These are phyloP conservation scores for Dioszegia aurantiaca DNA, from an alignment of 768 basidiomycete genomes.

Conservation along the genomic window DNA sequence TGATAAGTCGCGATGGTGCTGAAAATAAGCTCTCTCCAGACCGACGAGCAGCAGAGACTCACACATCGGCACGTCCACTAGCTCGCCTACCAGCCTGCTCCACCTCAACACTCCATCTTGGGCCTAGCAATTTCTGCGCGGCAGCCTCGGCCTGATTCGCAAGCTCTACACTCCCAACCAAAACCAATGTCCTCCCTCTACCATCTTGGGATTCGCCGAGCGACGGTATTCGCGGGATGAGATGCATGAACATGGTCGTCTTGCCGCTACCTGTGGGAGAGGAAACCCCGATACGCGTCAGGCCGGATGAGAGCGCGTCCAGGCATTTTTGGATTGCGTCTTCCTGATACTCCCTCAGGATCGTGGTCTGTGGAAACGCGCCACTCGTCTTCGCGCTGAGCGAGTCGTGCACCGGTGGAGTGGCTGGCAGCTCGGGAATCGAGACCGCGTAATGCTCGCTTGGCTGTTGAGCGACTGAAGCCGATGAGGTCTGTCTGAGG, in stretches of 20 bases:
- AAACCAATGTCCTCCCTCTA: slow-evolving; percentile 62
- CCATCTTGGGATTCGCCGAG: not conserved
- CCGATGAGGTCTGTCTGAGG: not conserved
- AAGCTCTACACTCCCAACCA: slow-evolving; percentile 79
- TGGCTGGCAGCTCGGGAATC: no score
- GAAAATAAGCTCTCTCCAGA: slow-evolving; percentile 4
- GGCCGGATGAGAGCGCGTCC: slow-evolving; percentile 66
- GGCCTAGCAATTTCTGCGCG: slow-evolving; percentile 61
- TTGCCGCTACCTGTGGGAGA: slow-evolving; percentile 59
- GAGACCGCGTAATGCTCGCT: not conserved
- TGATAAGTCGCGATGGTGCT: slow-evolving; percentile 54
- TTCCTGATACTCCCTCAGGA: slow-evolving; percentile 82
- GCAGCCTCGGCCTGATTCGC: slow-evolving; percentile 80
- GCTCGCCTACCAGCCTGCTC: slow-evolving; percentile 80
- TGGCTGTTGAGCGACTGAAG: not conserved
- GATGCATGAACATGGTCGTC: slow-evolving; percentile 84
- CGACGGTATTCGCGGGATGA: slow-evolving; percentile 65
- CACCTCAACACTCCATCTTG: slow-evolving; percentile 78
- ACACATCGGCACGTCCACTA: slow-evolving; percentile 81
- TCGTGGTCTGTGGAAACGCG: not conserved
- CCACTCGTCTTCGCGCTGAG: not conserved
- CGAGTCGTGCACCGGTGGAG: not conserved
- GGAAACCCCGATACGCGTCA: slow-evolving; percentile 56
- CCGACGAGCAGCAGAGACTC: slow-evolving; percentile 43
- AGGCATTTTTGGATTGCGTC: slow-evolving; percentile 73